These are phyloP conservation scores for Ceratocystis diversiconidia DNA, from an alignment of 2,329 filamentous ascomycete genomes.

Conservation along the genomic window DNA sequence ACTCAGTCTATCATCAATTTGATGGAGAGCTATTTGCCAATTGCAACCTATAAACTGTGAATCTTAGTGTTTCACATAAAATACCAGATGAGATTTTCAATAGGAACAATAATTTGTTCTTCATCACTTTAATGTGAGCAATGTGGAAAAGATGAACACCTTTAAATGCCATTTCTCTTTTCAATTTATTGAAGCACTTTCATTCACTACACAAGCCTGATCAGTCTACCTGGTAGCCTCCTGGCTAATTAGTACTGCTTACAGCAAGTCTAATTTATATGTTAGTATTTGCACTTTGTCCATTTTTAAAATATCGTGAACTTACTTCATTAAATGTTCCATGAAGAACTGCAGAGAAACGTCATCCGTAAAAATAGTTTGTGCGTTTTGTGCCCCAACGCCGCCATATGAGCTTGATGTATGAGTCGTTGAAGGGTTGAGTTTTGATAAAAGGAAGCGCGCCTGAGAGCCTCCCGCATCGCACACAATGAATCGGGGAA, in stretches of 20 bases:
- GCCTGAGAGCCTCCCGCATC: slow-evolving; percentile 97
- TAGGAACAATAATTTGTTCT: too few species aligned
- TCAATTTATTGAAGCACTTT: too few species aligned
- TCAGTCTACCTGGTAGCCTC: too few species aligned
- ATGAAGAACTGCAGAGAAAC: slow-evolving; percentile 97
- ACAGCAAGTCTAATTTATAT: slow-evolving; percentile 38
- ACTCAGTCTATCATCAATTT: too few species aligned
- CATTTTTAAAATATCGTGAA: slow-evolving; percentile 21
- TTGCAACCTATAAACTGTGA: too few species aligned
- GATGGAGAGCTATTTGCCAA: too few species aligned
- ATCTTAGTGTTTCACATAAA: too few species aligned
- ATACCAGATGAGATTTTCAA: too few species aligned
- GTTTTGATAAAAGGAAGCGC: slow-evolving; percentile 88
- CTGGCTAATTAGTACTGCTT: slow-evolving; percentile 43
- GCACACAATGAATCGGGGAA: slow-evolving; percentile 95
- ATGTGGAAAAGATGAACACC: too few species aligned
- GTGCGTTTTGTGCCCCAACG: slow-evolving; percentile 68
- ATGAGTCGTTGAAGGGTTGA: slow-evolving; percentile 95
- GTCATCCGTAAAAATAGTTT: slow-evolving; percentile 98
- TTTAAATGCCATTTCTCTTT: too few species aligned
- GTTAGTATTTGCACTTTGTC: slow-evolving; percentile 40
- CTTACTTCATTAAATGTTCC: slow-evolving; percentile 98
- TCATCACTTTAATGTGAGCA: too few species aligned
- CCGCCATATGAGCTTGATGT: slow-evolving; percentile 86
- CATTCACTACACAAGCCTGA: too few species aligned